These are phyloP conservation scores for Dictyostelium firmibasis DNA, from an alignment of 78 protist genomes.

Conservation along the genomic window DNA sequence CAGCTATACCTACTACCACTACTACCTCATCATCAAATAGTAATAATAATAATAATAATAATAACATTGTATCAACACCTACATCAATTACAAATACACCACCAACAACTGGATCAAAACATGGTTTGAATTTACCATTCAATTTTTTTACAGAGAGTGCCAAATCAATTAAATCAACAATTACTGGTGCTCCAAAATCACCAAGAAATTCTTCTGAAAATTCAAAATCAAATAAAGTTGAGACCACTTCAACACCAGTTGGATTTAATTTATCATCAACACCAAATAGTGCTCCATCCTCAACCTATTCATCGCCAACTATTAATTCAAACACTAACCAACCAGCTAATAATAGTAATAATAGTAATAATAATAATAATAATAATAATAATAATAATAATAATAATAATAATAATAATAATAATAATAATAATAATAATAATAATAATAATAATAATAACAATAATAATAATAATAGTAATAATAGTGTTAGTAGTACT, in stretches of 20 bases:
- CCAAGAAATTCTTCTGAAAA: neutral
- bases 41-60: neutral
- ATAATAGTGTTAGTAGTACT: neutral
- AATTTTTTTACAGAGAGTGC: neutral
- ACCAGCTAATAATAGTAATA: neutral
- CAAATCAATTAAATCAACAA: neutral
- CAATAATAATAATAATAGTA: neutral
- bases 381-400: neutral
- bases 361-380: neutral
- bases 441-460: no score
- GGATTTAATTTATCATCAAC: neutral
- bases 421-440: no score
- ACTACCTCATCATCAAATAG: neutral
- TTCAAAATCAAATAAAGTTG: neutral
- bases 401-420: neutral
- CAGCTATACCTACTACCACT: neutral
- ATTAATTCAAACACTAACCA: neutral
- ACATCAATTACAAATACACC: slow-evolving; percentile 2
- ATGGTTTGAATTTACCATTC: neutral
- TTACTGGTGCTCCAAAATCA: neutral
- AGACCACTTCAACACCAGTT: neutral
- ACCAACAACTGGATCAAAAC: neutral
- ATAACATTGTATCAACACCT: neutral
- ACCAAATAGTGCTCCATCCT: neutral
- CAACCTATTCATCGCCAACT: slow-evolving; percentile 16